Evolutionary conservation across 2,329 filamentous ascomycete genomes (phyloP), one percentile per base, ranked within the genome.

Genomic region (Xylaria sp.): DNA sequence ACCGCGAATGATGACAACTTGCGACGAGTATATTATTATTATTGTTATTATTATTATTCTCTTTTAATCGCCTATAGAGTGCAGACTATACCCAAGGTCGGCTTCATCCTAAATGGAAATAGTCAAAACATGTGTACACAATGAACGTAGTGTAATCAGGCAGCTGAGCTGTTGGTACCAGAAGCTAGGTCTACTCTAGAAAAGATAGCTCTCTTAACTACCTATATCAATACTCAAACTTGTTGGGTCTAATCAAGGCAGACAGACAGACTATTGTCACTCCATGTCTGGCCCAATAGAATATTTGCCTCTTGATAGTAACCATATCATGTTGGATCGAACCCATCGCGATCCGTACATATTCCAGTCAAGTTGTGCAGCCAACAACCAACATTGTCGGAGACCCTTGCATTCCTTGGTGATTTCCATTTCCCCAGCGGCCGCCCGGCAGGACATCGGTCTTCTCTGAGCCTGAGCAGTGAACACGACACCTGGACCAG

Each of bases 391-490:
- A 48, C 64, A 62, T 62, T 42, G 58, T 59, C 61, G 53, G 53
- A 63, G 58, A 66, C 51, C 66, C 68, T 65, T 66, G 63, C 56
- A 68, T 69, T 36, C n/a, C 48, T 46, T 28, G 28, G 42, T 23
- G 20, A 59, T 46, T 66, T 54, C 57, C 36, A 26, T 59, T 26
- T 36, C 56, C 44, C 54, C 54, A 51, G 46, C 64, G 63, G 66
- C 49, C 66, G 58, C 60, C 28, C 63, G 66, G 46, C 62, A 66
- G 57, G 59, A 59, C 57, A 63, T 69, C 60, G 58, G 60, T 62
- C 51, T 62, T 48, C 10, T 38, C 61, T 59, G 23, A 42, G 17
- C 58, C 57, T 61, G 46, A 40, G 51, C 28, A 54, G 36, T 40
- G 57, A 65, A 56, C 57, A 53, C 57, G 53, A 44, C 58, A 49